Conservation (phyloP, 2,329 filamentous ascomycete species). For the Alternaria ethzedia region DNA sequence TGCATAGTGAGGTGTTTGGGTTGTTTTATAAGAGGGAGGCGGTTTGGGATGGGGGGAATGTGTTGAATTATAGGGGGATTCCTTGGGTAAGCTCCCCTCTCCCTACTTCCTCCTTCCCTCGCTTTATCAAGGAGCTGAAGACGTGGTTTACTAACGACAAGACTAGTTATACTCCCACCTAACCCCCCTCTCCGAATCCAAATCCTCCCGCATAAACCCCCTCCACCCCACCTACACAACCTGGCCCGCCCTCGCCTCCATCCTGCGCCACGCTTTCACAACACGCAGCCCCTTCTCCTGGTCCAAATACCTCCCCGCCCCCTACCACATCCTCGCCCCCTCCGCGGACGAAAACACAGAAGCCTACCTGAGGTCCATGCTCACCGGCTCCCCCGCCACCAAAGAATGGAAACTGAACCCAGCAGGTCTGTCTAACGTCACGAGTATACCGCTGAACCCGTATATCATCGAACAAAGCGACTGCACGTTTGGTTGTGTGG, state of each 20-base stretch:
- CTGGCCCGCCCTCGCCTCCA: slow-evolving; percentile 30
- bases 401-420: slow-evolving; percentile 5
- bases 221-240: slow-evolving; percentile 26
- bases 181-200: slow-evolving; percentile 33
- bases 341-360: not conserved
- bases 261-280: slow-evolving; percentile 29
- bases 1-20: slow-evolving; percentile 27
- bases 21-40: slow-evolving; percentile 41
- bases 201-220: slow-evolving; percentile 28
- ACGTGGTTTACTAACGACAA: too few relatives aligned
- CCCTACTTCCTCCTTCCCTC: too few relatives aligned
- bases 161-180: slow-evolving; percentile 18
- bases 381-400: not conserved
- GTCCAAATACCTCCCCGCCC: slow-evolving; percentile 26
- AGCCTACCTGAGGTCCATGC: not conserved
- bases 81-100: slow-evolving; percentile 37
- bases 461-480: slow-evolving; percentile 35
- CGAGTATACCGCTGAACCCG: slow-evolving; percentile 33
- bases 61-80: slow-evolving; percentile 44
- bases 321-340: slow-evolving; percentile 10
- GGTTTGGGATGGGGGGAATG: slow-evolving; percentile 45
- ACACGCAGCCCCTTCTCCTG: slow-evolving; percentile 42
- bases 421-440: slow-evolving; percentile 24
- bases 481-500: slow-evolving; percentile 42
- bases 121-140: too few relatives aligned